These are phyloP conservation scores for Brettanomyces anomalus DNA, from an alignment of 805 yeast species.

Conservation along the genomic window DNA sequence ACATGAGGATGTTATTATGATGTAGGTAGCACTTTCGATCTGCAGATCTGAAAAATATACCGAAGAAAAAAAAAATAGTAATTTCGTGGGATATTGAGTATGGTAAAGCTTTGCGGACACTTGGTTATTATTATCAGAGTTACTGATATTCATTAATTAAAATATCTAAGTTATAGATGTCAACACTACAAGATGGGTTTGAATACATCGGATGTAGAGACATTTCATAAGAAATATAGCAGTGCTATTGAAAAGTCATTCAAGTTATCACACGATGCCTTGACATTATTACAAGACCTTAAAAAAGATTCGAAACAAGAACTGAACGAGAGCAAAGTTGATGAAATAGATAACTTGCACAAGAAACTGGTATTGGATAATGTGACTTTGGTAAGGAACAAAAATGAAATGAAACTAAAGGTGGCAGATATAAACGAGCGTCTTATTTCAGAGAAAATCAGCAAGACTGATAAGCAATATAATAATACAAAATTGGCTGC, in stretches of 20 bases:
- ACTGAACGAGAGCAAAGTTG: slow-evolving; percentile 2
- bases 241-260: slow-evolving; percentile 12
- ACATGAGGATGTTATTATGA: too few relatives aligned
- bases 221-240: too few relatives aligned
- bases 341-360: slow-evolving; percentile 9
- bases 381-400: slow-evolving; percentile 9
- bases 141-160: too few relatives aligned
- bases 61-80: too few relatives aligned
- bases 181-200: too few relatives aligned
- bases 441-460: slow-evolving; percentile 7
- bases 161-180: too few relatives aligned
- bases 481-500: slow-evolving; percentile 11
- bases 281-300: slow-evolving; percentile 6
- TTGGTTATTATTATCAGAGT: too few relatives aligned
- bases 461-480: slow-evolving; percentile 11
- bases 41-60: too few relatives aligned
- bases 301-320: not conserved
- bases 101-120: too few relatives aligned
- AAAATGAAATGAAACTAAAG: slow-evolving; percentile 14
- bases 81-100: too few relatives aligned
- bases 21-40: too few relatives aligned
- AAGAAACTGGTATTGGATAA: slow-evolving; percentile 14
- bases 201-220: too few relatives aligned
- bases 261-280: slow-evolving; percentile 7
- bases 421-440: slow-evolving; percentile 9